These are phyloP conservation scores for Epichloe aotearoae DNA, from an alignment of 2,329 filamentous ascomycete species.

Conservation along the genomic window DNA sequence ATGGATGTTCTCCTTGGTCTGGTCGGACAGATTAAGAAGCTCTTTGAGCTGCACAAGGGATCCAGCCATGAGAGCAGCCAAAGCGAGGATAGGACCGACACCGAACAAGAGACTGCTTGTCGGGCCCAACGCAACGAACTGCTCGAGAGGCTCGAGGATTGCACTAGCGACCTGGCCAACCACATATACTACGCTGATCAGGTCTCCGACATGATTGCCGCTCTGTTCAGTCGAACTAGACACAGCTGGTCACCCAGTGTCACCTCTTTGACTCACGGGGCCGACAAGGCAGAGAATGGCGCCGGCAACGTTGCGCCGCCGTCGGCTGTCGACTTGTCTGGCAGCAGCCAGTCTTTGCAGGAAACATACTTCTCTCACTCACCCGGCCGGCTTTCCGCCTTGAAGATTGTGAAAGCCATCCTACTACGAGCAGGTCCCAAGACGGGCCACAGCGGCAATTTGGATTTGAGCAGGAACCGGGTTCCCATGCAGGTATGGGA, in stretches of 20 bases:
- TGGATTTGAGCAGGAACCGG: constrained; percentile 55
- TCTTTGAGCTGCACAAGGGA: constrained; percentile 51
- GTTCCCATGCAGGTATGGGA: constrained; percentile 84
- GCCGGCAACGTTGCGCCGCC: constrained; percentile 19
- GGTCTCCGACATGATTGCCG: constrained; percentile 82
- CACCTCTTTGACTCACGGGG: constrained; percentile 25
- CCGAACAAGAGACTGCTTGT: constrained; percentile 18
- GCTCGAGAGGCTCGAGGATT: constrained; percentile 58
- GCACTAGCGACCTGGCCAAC: constrained; percentile 81
- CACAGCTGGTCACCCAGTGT: constrained; percentile 37
- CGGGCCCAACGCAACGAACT: constrained; percentile 46
- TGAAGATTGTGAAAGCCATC: constrained; percentile 71
- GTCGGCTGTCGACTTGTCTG: constrained; percentile 25
- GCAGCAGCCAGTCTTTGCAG: constrained; percentile 30
- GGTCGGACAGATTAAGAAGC: constrained; percentile 66
- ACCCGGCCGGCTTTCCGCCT: constrained; percentile 47
- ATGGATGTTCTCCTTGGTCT: constrained; percentile 87
- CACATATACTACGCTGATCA: constrained; percentile 97
- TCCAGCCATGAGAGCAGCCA: constrained; percentile 17
- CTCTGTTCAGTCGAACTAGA: constrained; percentile 66
- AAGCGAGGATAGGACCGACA: constrained; percentile 22
- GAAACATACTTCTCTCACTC: constrained; percentile 42
- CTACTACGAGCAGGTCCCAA: constrained; percentile 66
- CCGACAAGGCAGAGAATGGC: constrained; percentile 31
- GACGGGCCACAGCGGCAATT: constrained; percentile 43